Conservation (phyloP, 352 stramenopile species). For the Globisporangium solare region DNA sequence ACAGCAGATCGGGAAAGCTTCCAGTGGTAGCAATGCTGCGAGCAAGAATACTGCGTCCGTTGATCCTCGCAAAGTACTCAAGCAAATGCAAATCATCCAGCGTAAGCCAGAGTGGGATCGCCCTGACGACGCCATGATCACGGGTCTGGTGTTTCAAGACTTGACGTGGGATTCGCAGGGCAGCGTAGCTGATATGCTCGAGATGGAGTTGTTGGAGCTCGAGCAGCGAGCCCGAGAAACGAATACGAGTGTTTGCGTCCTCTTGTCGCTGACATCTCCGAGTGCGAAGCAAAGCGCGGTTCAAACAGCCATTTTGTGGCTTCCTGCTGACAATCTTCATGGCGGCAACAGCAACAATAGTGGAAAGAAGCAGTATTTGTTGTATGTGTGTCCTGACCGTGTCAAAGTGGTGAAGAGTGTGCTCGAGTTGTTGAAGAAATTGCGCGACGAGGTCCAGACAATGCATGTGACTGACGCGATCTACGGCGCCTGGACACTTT, state of each 20-base stretch:
- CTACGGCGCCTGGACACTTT: conserved; percentile 43
- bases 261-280: conserved; percentile 21
- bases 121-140: conserved; percentile 8
- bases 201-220: conserved; percentile 60
- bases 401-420: conserved; percentile 66
- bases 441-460: conserved; percentile 41
- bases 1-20: conserved; percentile 24
- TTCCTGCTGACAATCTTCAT: conserved; percentile 13
- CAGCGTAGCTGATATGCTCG: conserved; percentile 32
- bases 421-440: conserved; percentile 38
- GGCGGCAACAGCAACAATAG: neutral
- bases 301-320: conserved; percentile 44
- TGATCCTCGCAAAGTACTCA: conserved; percentile 27
- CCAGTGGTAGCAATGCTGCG: neutral
- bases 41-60: neutral
- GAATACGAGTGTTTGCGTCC: conserved; percentile 25
- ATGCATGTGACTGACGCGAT: conserved; percentile 16
- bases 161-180: conserved; percentile 62
- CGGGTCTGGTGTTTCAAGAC: conserved; percentile 30
- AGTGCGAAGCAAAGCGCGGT: neutral
- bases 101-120: conserved; percentile 8
- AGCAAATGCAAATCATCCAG: conserved; percentile 3
- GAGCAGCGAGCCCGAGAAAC: conserved; percentile 24
- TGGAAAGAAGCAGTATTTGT: conserved; percentile 30
- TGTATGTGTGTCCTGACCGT: conserved; percentile 59